Conservation (phyloP, 208 protist genomes). For the Acanthamoeba quina region DNA sequence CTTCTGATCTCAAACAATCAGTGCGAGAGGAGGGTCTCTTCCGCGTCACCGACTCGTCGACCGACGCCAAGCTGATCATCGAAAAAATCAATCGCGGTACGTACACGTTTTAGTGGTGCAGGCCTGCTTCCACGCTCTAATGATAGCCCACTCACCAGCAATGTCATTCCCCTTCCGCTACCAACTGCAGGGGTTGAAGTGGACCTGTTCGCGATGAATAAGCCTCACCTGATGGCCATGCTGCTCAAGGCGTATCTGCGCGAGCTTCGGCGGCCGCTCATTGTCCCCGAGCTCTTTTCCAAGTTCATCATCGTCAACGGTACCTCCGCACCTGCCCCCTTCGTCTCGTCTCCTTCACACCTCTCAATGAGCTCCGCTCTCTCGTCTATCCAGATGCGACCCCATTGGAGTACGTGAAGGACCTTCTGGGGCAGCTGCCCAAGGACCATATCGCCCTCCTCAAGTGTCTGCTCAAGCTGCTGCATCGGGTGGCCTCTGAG, state of each 20-base stretch:
- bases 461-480: slow-evolving; percentile 68
- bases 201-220: slow-evolving; percentile 67
- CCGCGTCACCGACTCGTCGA: slow-evolving; percentile 33
- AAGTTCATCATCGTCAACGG: slow-evolving; percentile 61
- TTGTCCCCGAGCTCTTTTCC: slow-evolving; percentile 65
- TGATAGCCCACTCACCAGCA: too few relatives aligned
- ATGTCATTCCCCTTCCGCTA: neutral
- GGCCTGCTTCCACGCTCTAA: neutral
- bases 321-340: neutral
- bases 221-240: slow-evolving; percentile 68
- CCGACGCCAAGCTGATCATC: slow-evolving; percentile 62
- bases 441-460: slow-evolving; percentile 44
- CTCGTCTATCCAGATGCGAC: neutral
- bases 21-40: slow-evolving; percentile 61
- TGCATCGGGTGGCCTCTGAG: slow-evolving; percentile 60
- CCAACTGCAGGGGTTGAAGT: slow-evolving; percentile 37
- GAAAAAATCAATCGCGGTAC: slow-evolving; percentile 69
- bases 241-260: slow-evolving; percentile 68
- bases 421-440: slow-evolving; percentile 46
- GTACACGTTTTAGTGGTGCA: neutral
- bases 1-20: neutral
- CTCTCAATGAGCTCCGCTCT: too few relatives aligned
- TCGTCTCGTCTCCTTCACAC: neutral
- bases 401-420: neutral
- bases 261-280: slow-evolving; percentile 51